Evolutionary conservation across 306 rosid genomes (phyloP).

Genomic region (Geum urbanum): DNA sequence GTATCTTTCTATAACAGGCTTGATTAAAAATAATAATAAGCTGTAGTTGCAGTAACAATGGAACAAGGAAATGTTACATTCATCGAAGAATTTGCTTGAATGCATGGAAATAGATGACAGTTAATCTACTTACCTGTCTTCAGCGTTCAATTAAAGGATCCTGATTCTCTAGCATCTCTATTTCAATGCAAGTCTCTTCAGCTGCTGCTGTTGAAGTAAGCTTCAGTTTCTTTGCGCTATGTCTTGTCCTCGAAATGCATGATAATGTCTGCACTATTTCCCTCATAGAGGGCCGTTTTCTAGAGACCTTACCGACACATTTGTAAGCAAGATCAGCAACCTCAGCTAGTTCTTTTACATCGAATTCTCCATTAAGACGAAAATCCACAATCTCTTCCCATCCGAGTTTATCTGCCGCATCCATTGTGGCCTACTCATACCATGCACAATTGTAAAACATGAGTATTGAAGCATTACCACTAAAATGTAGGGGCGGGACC

Average conservation of each 20-base stretch:
- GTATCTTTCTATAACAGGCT: neutral
- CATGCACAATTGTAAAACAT: neutral
- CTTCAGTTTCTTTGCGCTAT: neutral
- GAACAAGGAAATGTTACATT: neutral
- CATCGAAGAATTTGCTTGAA: neutral
- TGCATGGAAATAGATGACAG: neutral
- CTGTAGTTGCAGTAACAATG: neutral
- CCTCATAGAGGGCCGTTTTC: constrained; percentile 12
- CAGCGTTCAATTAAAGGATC: constrained; percentile 16
- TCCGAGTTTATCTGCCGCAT: neutral
- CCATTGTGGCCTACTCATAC: constrained; percentile 6
- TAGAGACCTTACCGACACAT: neutral
- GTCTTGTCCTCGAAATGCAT: neutral
- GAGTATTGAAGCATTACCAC: neutral
- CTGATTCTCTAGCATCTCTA: neutral
- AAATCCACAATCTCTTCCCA: constrained; percentile 19
- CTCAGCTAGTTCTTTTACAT: constrained; percentile 2
- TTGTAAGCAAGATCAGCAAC: constrained; percentile 15
- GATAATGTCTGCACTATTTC: constrained; percentile 3
- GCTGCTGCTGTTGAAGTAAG: neutral
- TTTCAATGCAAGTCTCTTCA: constrained; percentile 16
- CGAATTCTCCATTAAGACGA: constrained; percentile 4
- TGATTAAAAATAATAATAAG: too few relatives aligned
- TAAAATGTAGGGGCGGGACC: too few relatives aligned
- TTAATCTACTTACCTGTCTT: neutral